Evolutionary conservation across 2,329 filamentous ascomycete species (phyloP).

Genomic region (Beauveria rudraprayagi): DNA sequence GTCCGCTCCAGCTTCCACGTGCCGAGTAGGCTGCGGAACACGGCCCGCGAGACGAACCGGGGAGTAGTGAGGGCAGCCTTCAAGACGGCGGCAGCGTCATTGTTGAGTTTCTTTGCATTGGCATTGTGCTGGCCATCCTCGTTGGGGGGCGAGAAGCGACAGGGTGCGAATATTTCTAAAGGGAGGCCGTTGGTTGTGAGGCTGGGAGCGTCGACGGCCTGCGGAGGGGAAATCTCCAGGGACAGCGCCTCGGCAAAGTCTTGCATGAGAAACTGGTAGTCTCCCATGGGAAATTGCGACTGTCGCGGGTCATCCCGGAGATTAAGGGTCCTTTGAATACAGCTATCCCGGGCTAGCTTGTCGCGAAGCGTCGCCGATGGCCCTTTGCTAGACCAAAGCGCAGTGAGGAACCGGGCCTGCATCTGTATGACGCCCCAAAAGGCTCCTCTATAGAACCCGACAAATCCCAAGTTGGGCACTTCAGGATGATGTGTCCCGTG

Average conservation of each 20-base stretch:
- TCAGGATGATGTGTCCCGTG: slow-evolving; percentile 55
- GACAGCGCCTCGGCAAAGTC: slow-evolving; percentile 54
- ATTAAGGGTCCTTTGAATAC: slow-evolving; percentile 36
- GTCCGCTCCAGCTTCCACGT: slow-evolving; percentile 56
- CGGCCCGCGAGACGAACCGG: slow-evolving; percentile 53
- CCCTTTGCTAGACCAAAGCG: slow-evolving; percentile 43
- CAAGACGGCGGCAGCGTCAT: slow-evolving; percentile 36
- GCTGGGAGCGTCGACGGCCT: slow-evolving; percentile 18
- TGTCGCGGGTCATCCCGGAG: slow-evolving; percentile 44
- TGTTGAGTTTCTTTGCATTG: slow-evolving; percentile 36
- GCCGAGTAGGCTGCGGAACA: slow-evolving; percentile 65
- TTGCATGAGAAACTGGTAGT: slow-evolving; percentile 70
- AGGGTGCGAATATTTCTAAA: slow-evolving; percentile 48
- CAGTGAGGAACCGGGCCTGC: slow-evolving; percentile 63
- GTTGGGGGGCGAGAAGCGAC: slow-evolving; percentile 39
- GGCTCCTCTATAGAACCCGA: slow-evolving; percentile 76
- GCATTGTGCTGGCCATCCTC: slow-evolving; percentile 28
- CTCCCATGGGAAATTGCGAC: slow-evolving; percentile 75
- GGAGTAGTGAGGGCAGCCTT: slow-evolving; percentile 33
- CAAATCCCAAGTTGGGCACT: slow-evolving; percentile 62
- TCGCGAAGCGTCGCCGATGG: slow-evolving; percentile 22
- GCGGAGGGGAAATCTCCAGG: slow-evolving; percentile 35
- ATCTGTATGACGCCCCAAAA: slow-evolving; percentile 87
- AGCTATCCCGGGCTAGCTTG: slow-evolving; percentile 37
- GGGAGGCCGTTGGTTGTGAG: slow-evolving; percentile 33